Conservation (phyloP, 2,329 filamentous ascomycete genomes). For the Bipolaris sorokiniana region DNA sequence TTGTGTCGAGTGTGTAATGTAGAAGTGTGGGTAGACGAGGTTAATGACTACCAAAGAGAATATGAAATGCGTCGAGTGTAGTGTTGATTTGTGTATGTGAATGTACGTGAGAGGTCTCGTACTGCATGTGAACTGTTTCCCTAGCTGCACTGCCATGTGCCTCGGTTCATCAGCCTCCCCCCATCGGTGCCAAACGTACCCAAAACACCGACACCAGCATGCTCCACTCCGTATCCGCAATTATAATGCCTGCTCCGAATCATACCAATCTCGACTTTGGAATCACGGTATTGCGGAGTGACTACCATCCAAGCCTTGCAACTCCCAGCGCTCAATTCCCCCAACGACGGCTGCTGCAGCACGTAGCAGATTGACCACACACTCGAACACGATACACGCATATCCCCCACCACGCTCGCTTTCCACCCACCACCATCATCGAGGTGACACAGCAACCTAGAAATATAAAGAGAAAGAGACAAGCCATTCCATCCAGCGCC, state of each 20-base stretch:
- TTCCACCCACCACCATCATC: not conserved
- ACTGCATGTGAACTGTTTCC: conserved; percentile 17
- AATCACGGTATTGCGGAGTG: conserved; percentile 18
- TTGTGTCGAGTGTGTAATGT: not conserved
- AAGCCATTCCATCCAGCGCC: not conserved
- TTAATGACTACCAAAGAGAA: not conserved
- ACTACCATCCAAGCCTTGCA: conserved; percentile 38
- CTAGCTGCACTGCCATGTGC: conserved; percentile 5
- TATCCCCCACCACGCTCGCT: not conserved
- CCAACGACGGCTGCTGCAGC: not conserved
- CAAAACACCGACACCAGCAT: conserved; percentile 54
- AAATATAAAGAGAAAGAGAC: not conserved
- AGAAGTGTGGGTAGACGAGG: not conserved
- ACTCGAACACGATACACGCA: not conserved
- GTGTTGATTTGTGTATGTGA: not conserved
- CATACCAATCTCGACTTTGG: conserved; percentile 16
- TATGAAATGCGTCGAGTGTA: not conserved
- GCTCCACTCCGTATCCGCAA: conserved; percentile 80
- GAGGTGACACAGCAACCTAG: not conserved
- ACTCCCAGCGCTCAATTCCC: conserved; percentile 9
- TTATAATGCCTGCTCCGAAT: conserved; percentile 54
- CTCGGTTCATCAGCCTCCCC: conserved; percentile 15
- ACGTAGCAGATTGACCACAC: not conserved
- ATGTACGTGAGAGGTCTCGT: not conserved
- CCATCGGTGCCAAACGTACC: conserved; percentile 4